These are phyloP conservation scores for Psilocybe cubensis DNA, from an alignment of 768 basidiomycete species.

Conservation along the genomic window DNA sequence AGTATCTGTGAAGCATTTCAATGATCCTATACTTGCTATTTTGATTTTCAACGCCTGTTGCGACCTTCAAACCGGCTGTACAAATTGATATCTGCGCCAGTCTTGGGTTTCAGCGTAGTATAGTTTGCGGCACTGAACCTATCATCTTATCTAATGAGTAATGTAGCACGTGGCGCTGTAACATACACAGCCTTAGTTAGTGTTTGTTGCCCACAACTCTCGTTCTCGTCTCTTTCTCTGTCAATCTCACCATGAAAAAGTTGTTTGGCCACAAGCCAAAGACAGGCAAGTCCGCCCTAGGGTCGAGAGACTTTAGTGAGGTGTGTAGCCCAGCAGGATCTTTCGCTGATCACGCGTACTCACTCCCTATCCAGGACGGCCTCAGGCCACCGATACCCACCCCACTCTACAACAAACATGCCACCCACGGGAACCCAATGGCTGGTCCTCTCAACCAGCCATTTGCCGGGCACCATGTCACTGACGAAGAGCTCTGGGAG, in stretches of 20 bases:
- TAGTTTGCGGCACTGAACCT: too few relatives aligned
- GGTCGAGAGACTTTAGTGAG: slow-evolving; percentile 35
- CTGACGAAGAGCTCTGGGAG: slow-evolving; percentile 52
- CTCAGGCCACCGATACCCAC: slow-evolving; percentile 26
- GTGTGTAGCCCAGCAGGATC: slow-evolving; percentile 14
- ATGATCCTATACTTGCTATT: too few relatives aligned
- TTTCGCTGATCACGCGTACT: not conserved
- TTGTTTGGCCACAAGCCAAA: slow-evolving; percentile 52
- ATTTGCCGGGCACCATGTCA: slow-evolving; percentile 11
- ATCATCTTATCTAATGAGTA: too few relatives aligned
- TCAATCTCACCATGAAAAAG: slow-evolving; percentile 54
- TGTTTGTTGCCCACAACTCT: not conserved
- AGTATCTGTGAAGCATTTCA: too few relatives aligned
- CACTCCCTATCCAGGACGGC: slow-evolving; percentile 17
- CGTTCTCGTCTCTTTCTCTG: not conserved
- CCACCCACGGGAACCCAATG: slow-evolving; percentile 30
- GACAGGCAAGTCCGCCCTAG: slow-evolving; percentile 32
- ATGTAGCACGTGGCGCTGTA: too few relatives aligned
- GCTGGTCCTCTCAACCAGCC: not conserved
- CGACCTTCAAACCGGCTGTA: too few relatives aligned
- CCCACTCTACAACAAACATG: slow-evolving; percentile 42
- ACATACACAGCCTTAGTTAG: too few relatives aligned
- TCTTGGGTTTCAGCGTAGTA: too few relatives aligned
- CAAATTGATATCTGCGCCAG: too few relatives aligned
- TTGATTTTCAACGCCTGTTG: too few relatives aligned